Evolutionary conservation across 192 early-diverging fungal species (phyloP).

Genomic region (Coemansia sp.): DNA sequence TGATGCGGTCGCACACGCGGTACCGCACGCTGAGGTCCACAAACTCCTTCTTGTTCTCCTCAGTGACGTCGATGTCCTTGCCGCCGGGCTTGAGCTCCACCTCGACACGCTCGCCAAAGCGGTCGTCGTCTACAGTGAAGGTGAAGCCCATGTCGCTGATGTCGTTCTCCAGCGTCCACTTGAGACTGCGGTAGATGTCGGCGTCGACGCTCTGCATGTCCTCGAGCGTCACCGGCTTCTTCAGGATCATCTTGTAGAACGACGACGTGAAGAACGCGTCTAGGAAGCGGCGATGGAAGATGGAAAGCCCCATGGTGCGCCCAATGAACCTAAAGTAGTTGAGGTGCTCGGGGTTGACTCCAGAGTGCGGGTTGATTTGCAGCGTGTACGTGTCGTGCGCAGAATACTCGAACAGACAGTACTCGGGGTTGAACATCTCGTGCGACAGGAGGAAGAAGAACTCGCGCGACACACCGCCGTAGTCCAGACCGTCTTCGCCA

Average conservation of each 20-base stretch:
- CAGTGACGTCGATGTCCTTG: constrained; percentile 87
- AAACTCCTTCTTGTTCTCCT: constrained; percentile 97
- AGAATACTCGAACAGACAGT: constrained; percentile 95
- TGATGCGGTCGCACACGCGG: constrained; percentile 84
- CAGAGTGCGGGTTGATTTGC: constrained; percentile 95
- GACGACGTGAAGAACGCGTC: constrained; percentile 95
- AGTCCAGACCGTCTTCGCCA: constrained; percentile 97
- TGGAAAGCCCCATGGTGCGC: constrained; percentile 90
- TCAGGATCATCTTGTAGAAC: constrained; percentile 96
- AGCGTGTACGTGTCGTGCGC: constrained; percentile 98
- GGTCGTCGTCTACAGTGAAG: constrained; percentile 93
- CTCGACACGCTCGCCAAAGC: constrained; percentile 85
- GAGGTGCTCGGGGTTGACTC: constrained; percentile 94
- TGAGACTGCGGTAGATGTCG: constrained; percentile 84
- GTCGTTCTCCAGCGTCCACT: constrained; percentile 95
- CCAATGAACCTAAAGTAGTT: constrained; percentile 99
- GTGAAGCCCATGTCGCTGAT: constrained; percentile 81
- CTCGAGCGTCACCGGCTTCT: constrained; percentile 81
- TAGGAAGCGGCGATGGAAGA: constrained; percentile 96
- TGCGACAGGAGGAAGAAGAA: constrained; percentile 98
- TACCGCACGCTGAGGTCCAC: constrained; percentile 88
- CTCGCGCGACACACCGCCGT: constrained; percentile 95
- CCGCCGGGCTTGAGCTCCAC: constrained; percentile 89
- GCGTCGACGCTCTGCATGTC: constrained; percentile 97
- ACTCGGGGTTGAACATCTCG: constrained; percentile 99